Evolutionary conservation across 495 filamentous ascomycete species (phyloP).

Genomic region (Staphylotrichum tortipilum): DNA sequence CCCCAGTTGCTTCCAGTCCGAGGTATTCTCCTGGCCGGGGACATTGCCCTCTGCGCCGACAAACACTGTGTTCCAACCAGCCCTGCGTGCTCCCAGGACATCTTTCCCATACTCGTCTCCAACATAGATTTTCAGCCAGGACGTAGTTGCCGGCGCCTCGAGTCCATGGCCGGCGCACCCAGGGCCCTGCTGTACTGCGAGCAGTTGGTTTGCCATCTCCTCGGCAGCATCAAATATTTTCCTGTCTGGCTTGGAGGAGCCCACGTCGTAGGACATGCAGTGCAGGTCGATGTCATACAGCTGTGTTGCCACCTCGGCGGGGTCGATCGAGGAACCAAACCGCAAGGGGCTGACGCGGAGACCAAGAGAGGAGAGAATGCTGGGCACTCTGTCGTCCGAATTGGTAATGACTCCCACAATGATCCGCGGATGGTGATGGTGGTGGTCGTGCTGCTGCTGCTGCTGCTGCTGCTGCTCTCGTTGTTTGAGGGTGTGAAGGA

Average conservation of each 20-base stretch:
- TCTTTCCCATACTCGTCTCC: constrained; percentile 63
- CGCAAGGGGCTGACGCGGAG: constrained; percentile 41
- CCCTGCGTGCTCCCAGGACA: constrained; percentile 46
- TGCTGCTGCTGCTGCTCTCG: neutral
- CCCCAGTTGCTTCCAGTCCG: no score
- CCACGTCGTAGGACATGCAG: constrained; percentile 66
- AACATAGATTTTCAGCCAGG: constrained; percentile 51
- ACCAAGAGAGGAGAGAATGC: constrained; percentile 53
- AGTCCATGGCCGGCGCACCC: neutral
- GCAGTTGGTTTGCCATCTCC: constrained; percentile 25
- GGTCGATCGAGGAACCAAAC: neutral
- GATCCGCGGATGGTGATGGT: constrained; percentile 24
- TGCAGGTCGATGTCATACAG: constrained; percentile 53
- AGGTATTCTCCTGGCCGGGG: no score
- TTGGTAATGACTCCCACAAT: constrained; percentile 66
- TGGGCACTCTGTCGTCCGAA: constrained; percentile 62
- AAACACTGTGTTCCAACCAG: constrained; percentile 54
- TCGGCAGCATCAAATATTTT: constrained; percentile 57
- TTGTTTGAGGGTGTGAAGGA: constrained; percentile 43
- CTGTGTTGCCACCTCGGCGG: neutral
- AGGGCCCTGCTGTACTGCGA: neutral
- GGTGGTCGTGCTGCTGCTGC: constrained; percentile 10
- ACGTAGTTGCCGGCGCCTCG: no score
- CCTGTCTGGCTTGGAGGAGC: constrained; percentile 55
- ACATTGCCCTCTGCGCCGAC: neutral